phyloP scores from a whole-genome alignment of 176 grass and related monocot genomes.

The Typha latifolia region DNA sequence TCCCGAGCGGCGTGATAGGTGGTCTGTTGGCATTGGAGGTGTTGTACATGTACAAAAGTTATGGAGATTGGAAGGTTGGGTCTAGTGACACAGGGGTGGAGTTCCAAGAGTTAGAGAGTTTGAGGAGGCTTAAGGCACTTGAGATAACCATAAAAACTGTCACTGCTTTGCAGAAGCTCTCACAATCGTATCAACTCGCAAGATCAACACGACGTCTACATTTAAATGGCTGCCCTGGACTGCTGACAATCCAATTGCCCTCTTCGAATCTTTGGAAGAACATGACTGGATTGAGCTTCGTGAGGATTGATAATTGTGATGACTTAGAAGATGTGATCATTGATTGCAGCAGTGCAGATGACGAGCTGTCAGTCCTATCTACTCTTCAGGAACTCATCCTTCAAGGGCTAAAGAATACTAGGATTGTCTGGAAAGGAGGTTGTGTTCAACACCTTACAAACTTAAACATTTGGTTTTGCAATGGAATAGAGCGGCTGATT shows the following conservation, averaged over 20 bases:
- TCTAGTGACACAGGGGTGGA: slow-evolving; percentile 45
- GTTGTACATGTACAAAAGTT: slow-evolving; percentile 76
- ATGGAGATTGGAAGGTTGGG: slow-evolving; percentile 58
- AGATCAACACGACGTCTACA: slow-evolving; percentile 51
- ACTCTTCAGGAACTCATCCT: slow-evolving; percentile 55
- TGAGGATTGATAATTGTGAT: slow-evolving; percentile 43
- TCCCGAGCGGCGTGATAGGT: slow-evolving; percentile 54
- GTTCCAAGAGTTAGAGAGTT: slow-evolving; percentile 62
- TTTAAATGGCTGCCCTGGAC: slow-evolving; percentile 32
- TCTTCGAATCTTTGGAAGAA: slow-evolving; percentile 47
- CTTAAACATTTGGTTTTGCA: slow-evolving; percentile 56
- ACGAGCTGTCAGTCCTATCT: slow-evolving; percentile 35
- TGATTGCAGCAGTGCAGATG: neutral
- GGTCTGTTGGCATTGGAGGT: slow-evolving; percentile 51
- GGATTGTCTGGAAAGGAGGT: slow-evolving; percentile 57
- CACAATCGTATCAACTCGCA: slow-evolving; percentile 42
- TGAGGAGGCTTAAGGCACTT: slow-evolving; percentile 56
- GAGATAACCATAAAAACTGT: slow-evolving; percentile 57
- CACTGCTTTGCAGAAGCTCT: slow-evolving; percentile 37
- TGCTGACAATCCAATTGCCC: slow-evolving; percentile 58
- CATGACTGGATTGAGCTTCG: slow-evolving; percentile 54
- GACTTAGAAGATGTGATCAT: slow-evolving; percentile 54
- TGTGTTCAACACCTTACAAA: slow-evolving; percentile 41
- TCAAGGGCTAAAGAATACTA: slow-evolving; percentile 49
- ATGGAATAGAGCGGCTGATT: slow-evolving; percentile 54